Conservation (phyloP, 169 alveolate species). For the Babesia caballi region DNA sequence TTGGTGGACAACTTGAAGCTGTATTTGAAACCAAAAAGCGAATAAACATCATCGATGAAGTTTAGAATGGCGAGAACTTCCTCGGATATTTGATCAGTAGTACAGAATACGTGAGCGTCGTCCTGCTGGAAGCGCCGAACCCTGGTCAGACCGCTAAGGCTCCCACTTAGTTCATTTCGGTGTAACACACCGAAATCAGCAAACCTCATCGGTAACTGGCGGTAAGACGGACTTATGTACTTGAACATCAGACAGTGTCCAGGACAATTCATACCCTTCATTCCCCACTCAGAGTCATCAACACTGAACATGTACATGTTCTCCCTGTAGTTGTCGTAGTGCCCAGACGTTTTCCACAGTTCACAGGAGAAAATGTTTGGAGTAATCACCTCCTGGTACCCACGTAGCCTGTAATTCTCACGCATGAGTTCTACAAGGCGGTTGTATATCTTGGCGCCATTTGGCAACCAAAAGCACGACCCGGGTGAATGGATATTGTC, state of each 20-base stretch:
- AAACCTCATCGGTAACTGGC: slow-evolving; percentile 96
- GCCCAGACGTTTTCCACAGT: slow-evolving; percentile 98
- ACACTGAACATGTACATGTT: slow-evolving; percentile 89
- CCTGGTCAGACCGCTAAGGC: slow-evolving; percentile 94
- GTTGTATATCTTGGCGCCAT: slow-evolving; percentile 96
- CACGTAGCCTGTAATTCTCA: slow-evolving; percentile 66
- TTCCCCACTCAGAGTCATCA: slow-evolving; percentile 95
- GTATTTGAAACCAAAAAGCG: slow-evolving; percentile 90
- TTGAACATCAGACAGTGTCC: slow-evolving; percentile 96
- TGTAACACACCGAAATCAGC: slow-evolving; percentile 99
- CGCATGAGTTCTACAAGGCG: slow-evolving; percentile 93
- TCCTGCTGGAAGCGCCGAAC: slow-evolving; percentile 99
- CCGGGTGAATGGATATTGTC: slow-evolving; percentile 88
- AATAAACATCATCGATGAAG: slow-evolving; percentile 91
- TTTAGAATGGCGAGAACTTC: slow-evolving; percentile 90
- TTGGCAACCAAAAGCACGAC: slow-evolving; percentile 93
- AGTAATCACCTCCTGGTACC: slow-evolving; percentile 91
- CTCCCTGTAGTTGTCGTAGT: slow-evolving; percentile 93
- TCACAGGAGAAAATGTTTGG: slow-evolving; percentile 94
- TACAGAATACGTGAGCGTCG: slow-evolving; percentile 99
- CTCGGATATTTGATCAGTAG: slow-evolving; percentile 89
- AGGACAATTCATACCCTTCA: slow-evolving; percentile 99
- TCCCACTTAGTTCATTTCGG: slow-evolving; percentile 97
- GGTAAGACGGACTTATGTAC: slow-evolving; percentile 88
- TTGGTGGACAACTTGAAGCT: slow-evolving; percentile 94